phyloP scores from a whole-genome alignment of 148 eudicot genomes.

The Chenopodium album region DNA sequence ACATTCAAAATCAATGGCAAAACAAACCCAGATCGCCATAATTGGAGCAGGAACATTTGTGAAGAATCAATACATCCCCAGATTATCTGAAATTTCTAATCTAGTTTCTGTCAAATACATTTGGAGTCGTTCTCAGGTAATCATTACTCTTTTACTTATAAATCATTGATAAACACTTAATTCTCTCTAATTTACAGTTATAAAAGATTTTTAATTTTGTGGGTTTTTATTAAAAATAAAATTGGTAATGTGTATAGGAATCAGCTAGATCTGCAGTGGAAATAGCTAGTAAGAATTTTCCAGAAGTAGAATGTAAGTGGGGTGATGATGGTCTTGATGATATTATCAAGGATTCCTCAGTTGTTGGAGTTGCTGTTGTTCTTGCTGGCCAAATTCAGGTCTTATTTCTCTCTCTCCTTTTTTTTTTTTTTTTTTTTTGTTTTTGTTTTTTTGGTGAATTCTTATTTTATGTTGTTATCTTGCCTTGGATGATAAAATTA shows the following conservation, averaged over 20 bases:
- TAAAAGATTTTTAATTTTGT: neutral
- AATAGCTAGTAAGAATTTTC: conserved; percentile 60
- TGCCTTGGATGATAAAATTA: conserved; percentile 9
- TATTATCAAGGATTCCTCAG: conserved; percentile 57
- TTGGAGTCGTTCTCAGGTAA: conserved; percentile 90
- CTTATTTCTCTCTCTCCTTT: conserved; percentile 18
- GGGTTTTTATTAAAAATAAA: neutral
- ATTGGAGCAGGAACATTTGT: conserved; percentile 94
- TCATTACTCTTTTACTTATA: neutral
- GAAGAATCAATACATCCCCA: conserved; percentile 71
- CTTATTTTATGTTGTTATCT: neutral
- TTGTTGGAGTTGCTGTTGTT: conserved; percentile 82
- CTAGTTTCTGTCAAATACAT: conserved; percentile 65
- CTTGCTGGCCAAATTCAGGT: conserved; percentile 96
- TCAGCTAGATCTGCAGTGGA: conserved; percentile 82
- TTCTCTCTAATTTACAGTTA: neutral
- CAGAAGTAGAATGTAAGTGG: conserved; percentile 72
- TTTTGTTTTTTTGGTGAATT: neutral
- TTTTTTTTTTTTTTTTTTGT: too few relatives aligned
- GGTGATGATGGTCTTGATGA: conserved; percentile 84
- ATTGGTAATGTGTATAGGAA: conserved; percentile 42
- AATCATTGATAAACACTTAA: neutral
- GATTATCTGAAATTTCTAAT: conserved; percentile 78
- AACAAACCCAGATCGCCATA: conserved; percentile 63
- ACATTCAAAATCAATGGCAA: conserved; percentile 32